Evolutionary conservation across 805 yeast genomes (phyloP), one percentile per base, ranked within the genome.

Genomic region (Hanseniaspora valbyensis): DNA sequence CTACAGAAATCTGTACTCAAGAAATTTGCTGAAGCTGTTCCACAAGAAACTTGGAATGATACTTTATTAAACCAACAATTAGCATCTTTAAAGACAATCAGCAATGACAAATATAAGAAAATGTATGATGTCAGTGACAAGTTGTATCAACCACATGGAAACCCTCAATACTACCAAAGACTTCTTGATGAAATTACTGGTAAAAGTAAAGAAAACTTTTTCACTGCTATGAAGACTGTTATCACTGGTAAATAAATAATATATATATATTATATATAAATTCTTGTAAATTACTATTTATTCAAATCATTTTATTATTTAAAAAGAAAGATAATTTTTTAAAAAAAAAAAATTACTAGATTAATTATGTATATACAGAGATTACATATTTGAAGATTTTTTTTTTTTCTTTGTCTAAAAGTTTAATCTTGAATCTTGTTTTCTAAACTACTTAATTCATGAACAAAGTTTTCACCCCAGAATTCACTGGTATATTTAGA

Each of bases 401-500:
- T 42, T 28, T 28, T 28, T 28, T 28, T 28, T 28, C 12, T 28
- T 28, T 28, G 30, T 28, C 12, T n/a, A 18, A 8, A 9, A 33
- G 41, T 18, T 42, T 37, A 44, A 37, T 45, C 50, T 36, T 51
- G 43, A 18, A 51, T 51, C 29, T 48, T 51, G 24, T 59, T 58
- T 3, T 58, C 63, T 40, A 68, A 55, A 57, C 75, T 78, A 57
- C 67, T 73, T 60, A 92, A 69, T 65, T 92, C 99, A 58, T 80
- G 80, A 38, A 92, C 97, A 66, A 92, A 92, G 58, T 81, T 84
- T 65, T 88, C 95, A 49, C 97, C 97, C 99, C 99, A 92, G 64
- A 78, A 92, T 10, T 86, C 87, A 26, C 96, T 84, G 12, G 99
- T 92, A 64, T 89, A 92, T 69, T 94, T 90, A 38, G 85, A 78